Evolutionary conservation across 176 grass and related monocot genomes (phyloP).

Genomic region (Lolium rigidum): DNA sequence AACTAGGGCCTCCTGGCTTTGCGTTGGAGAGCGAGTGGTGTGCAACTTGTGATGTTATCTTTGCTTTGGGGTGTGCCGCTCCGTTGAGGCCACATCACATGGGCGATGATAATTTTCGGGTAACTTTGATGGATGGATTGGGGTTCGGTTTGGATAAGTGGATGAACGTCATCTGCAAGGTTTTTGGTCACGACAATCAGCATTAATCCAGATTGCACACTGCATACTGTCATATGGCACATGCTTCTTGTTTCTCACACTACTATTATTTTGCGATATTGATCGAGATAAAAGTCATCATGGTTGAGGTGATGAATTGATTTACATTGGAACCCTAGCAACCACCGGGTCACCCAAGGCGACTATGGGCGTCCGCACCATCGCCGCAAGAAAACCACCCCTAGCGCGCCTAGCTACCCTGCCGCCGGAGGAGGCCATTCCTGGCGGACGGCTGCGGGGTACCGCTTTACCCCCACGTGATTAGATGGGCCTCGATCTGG

Average conservation of each 20-base stretch:
- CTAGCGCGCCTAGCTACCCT: too few species aligned
- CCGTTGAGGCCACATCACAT: slow-evolving; percentile 39
- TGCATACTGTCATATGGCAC: not conserved
- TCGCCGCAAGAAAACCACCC: too few species aligned
- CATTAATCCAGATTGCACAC: not conserved
- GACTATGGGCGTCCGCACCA: too few species aligned
- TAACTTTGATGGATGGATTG: not conserved
- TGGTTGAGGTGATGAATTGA: not conserved
- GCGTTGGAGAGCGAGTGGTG: slow-evolving; percentile 8
- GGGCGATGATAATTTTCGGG: slow-evolving; percentile 14
- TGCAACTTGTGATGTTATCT: slow-evolving; percentile 48
- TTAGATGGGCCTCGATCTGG: too few species aligned
- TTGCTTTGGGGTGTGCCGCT: slow-evolving; percentile 35
- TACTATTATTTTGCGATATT: not conserved
- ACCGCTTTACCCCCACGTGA: too few species aligned
- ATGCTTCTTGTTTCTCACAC: not conserved
- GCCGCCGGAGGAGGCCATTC: too few species aligned
- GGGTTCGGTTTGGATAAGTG: slow-evolving; percentile 3
- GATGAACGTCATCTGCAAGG: not conserved
- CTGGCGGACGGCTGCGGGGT: too few species aligned
- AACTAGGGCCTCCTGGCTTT: not conserved
- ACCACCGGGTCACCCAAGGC: too few species aligned
- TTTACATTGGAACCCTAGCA: too few species aligned
- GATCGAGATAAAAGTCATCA: not conserved
- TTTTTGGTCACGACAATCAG: not conserved